Base-by-base conservation (phyloP, 352 stramenopile species). In the Pythium chondricola region DNA sequence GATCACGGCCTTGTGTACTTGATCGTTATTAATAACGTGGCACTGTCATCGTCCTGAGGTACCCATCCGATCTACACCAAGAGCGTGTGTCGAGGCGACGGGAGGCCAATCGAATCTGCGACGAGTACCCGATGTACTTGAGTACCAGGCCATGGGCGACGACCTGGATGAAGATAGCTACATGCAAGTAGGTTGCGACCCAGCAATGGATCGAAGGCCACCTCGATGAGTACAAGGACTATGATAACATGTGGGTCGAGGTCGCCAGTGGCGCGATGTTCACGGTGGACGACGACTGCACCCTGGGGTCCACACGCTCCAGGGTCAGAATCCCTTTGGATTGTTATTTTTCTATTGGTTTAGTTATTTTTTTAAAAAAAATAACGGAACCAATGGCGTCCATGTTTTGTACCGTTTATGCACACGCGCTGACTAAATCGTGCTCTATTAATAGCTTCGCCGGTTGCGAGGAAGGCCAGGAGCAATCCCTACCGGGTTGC, bases 21-120 rank as follows among this genome's bases (percentile, higher is more conserved):
- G 21, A 78, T 98, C 33, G 68, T 97, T 41, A 98, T n/a, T n/a
- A n/a, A n/a, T n/a, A n/a, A 97, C 69, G 94, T 95, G 7, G 89
- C 89, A 2, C 60, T 98, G 14, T 95, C 84, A 6, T 74, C 65
- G 7, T 75, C 85, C 14, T 97, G 92, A 90, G 88, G 69, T 37
- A 45, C 63, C 2, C 67, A 51, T 1, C 76, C 70, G 3, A 69
- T 67, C 4, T 81, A 86, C 46, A 37, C 62, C 2, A 58, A 62
- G 1, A 57, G 29, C 0, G 30, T 55, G 24, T 88, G 74, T 30
- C 74, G 74, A 20, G 74, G 76, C 2, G 72, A 86, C 27, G 69
- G 69, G 7, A 63, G 25, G 61, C 56, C 13, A 74, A 81, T 45
- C 43, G 40, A 8, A 88, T 88, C 48, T 88, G 76, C 40, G 69